A percentile compares a stretch with the other conserved stretches of the same genome.
These are phyloP conservation scores for Gossypium raimondii DNA, from an alignment of 345 rosid species.

Conservation along the genomic window DNA sequence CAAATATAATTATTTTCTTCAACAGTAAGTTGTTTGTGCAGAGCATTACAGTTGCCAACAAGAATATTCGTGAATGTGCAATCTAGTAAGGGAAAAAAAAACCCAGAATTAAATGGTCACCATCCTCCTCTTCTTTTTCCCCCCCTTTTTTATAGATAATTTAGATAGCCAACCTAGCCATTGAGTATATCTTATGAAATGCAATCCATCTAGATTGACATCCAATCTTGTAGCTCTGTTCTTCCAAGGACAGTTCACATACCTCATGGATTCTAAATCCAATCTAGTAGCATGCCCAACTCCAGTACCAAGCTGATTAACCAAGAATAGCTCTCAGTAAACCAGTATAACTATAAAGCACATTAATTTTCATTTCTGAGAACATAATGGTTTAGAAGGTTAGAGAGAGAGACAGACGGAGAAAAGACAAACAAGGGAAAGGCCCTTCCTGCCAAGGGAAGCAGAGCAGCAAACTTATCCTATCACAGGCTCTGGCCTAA, in stretches of 20 bases:
- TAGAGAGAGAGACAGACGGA: neutral
- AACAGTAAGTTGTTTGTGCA: neutral
- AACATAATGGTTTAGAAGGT: too few relatives aligned
- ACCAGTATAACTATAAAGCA: constrained; percentile 1
- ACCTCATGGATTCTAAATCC: neutral
- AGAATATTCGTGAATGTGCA: neutral
- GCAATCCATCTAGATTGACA: neutral
- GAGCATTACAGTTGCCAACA: neutral
- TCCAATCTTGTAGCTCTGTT: neutral
- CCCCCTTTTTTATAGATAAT: neutral
- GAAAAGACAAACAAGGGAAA: neutral
- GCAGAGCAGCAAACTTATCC: neutral
- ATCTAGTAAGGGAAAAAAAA: neutral
- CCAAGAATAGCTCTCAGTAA: neutral
- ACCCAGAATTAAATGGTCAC: neutral
- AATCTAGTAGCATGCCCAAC: neutral
- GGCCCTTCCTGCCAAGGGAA: neutral
- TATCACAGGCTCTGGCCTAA: neutral
- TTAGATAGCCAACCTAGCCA: neutral
- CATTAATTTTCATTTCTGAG: neutral
- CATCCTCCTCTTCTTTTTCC: neutral
- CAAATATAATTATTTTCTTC: neutral
- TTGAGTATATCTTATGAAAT: neutral
- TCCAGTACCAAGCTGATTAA: neutral
- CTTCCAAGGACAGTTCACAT: neutral